Evolutionary conservation across 2,329 filamentous ascomycete genomes (phyloP).

Genomic region (Fusarium neocosmosporiellum): DNA sequence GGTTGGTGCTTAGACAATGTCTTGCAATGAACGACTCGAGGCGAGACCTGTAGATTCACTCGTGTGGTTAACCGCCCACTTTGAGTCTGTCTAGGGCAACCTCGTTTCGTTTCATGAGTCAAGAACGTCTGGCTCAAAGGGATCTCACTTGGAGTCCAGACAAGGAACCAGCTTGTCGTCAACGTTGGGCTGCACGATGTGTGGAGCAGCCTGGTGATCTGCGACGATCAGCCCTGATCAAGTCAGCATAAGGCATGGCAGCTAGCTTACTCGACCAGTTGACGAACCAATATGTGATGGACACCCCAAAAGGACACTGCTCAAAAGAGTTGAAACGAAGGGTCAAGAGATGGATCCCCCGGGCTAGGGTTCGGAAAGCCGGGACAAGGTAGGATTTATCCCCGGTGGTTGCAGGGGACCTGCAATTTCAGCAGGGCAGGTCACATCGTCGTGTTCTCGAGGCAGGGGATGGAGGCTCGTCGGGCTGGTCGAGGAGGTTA

Average conservation of each 20-base stretch:
- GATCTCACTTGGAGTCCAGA: not conserved
- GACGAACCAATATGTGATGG: not conserved
- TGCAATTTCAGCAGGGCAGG: slow-evolving; percentile 8
- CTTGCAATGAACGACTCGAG: not conserved
- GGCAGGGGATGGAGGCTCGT: not conserved
- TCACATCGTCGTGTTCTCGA: not conserved
- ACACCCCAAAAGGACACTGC: not conserved
- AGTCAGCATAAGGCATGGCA: not conserved
- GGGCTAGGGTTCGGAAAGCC: not conserved
- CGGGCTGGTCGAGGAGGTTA: not conserved
- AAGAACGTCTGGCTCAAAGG: not conserved
- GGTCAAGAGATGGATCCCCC: slow-evolving; percentile 1
- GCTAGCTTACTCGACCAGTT: not conserved
- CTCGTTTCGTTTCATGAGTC: slow-evolving; percentile 4
- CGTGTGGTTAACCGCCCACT: not conserved
- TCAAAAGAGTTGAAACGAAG: not conserved
- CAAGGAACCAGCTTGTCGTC: not conserved
- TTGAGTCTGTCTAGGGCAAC: not conserved
- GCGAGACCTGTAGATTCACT: not conserved
- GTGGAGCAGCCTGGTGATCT: slow-evolving; percentile 1
- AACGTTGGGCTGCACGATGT: not conserved
- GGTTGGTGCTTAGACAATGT: not conserved
- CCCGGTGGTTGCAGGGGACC: not conserved
- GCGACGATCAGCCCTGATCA: not conserved
- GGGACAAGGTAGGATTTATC: slow-evolving; percentile 6